Evolutionary conservation across 176 grass and related monocot species (phyloP), one percentile per base, ranked within the genome.

Genomic region (Carex kokanica): DNA sequence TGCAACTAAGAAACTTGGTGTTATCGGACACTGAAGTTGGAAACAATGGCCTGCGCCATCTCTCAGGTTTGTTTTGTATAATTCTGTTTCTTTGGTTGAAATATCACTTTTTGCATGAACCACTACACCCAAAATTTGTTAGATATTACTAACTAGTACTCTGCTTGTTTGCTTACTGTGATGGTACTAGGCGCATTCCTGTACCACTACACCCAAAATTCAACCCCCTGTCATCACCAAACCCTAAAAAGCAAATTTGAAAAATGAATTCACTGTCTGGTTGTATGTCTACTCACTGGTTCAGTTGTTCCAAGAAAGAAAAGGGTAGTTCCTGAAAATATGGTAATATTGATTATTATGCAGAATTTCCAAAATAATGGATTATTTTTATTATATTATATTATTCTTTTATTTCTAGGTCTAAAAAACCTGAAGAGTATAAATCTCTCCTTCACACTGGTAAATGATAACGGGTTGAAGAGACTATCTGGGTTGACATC

Each of bases 1-100:
- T 93, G 51, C 88, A 89, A 61, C 65, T 99, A 81, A 92, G 81
- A 92, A 90, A 64, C 82, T 89, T 99, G 85, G 93, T 91, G 78
- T 86, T 99, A 71, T 99, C 97, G 6, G 97, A 99, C 52, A 99
- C 93, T 52, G 91, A 81, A 81, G 89, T 93, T 24, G 97, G 97
- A 60, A 93, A 84, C 91, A 99, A 84, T 88, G 97, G 97, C 70
- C 85, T 99, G 82, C 83, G 66, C 62, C 93, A 99, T 90, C 88
- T 99, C n/a, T 88, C 91, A 84, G 97, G 97, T 97, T 85, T 84
- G 89, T 90, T 84, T 83, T 77, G 5, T 6, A 73, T 73, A 25
- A 73, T 8, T 73, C 20, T n/a, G 20, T 49, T 75, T 75, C 13
- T 52, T 25, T 74, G 43, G 11, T 53, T 54, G 23, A 55, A 54